Evolutionary conservation across 768 basidiomycete genomes (phyloP).

Genomic region (Royoungia palumana): DNA sequence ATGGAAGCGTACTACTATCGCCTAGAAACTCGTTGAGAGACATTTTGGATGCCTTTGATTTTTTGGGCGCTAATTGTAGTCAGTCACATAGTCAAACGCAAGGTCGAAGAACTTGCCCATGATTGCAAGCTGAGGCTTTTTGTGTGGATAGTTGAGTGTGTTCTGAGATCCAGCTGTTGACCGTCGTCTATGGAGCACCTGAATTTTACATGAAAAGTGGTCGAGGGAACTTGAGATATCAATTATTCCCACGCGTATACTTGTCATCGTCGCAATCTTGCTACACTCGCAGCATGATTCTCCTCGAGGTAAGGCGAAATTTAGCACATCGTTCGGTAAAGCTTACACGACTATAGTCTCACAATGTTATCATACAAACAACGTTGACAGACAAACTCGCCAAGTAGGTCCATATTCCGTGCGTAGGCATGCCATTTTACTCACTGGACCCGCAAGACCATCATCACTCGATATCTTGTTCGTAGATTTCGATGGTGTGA

Average conservation of each 20-base stretch:
- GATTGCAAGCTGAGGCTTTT: conserved; percentile 14
- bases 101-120: conserved; percentile 23
- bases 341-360: conserved; percentile 50
- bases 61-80: conserved; percentile 69
- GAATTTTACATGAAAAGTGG: conserved; percentile 15
- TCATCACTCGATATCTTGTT: conserved; percentile 91
- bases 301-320: conserved; percentile 63
- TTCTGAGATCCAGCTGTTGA: too few species aligned
- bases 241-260: conserved; percentile 29
- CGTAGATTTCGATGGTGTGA: conserved; percentile 96
- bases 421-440: conserved; percentile 2
- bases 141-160: conserved; percentile 6
- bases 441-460: conserved; percentile 53
- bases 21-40: conserved; percentile 90
- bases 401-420: conserved; percentile 53
- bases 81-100: neutral
- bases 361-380: conserved; percentile 90
- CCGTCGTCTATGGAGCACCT: neutral
- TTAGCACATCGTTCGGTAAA: neutral
- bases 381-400: conserved; percentile 81
- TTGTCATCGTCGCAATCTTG: conserved; percentile 8
- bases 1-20: conserved; percentile 61
- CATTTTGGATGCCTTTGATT: conserved; percentile 83
- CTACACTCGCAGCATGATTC: conserved; percentile 54
- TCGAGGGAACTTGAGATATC: conserved; percentile 21